A percentile compares a stretch with the other conserved stretches of the same genome.
Conservation (phyloP, 257 asterid genomes). For the Ocimum tenuiflorum region DNA sequence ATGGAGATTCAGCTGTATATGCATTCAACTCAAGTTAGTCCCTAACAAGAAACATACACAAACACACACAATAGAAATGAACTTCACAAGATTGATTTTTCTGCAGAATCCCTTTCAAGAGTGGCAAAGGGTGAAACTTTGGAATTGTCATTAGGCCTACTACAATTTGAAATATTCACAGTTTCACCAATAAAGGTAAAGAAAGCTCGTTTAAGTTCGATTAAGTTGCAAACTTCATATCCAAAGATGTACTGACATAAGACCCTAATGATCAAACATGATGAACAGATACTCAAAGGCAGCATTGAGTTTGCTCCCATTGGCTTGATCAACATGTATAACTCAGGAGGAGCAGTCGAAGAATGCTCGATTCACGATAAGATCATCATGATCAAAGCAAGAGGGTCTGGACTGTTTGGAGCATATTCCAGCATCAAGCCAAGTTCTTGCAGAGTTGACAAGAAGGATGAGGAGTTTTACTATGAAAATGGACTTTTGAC, state of each 20-base stretch:
- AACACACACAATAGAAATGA: not conserved
- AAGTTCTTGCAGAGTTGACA: constrained; percentile 36
- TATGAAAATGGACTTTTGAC: constrained; percentile 42
- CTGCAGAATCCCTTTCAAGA: constrained; percentile 35
- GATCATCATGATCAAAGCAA: constrained; percentile 24
- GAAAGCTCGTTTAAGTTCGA: not conserved
- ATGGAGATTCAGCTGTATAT: constrained; percentile 37
- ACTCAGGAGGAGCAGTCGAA: too few relatives aligned
- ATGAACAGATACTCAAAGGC: constrained; percentile 13
- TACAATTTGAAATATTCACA: constrained; percentile 52
- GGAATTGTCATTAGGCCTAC: constrained; percentile 29
- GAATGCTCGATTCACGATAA: constrained; percentile 10
- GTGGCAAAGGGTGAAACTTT: constrained; percentile 27
- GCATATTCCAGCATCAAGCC: constrained; percentile 59
- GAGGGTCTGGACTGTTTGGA: constrained; percentile 63
- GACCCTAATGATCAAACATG: not conserved
- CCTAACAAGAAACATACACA: not conserved
- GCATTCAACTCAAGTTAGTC: constrained; percentile 40
- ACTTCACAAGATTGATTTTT: not conserved
- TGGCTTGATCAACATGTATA: constrained; percentile 49
- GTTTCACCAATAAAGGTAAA: constrained; percentile 46
- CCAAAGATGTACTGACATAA: not conserved
- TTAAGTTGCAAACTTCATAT: not conserved
- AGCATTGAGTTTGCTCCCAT: constrained; percentile 40
- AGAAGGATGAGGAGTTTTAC: constrained; percentile 30